Conservation (phyloP, 2,329 filamentous ascomycete species). For the Trichoderma hamatum region DNA sequence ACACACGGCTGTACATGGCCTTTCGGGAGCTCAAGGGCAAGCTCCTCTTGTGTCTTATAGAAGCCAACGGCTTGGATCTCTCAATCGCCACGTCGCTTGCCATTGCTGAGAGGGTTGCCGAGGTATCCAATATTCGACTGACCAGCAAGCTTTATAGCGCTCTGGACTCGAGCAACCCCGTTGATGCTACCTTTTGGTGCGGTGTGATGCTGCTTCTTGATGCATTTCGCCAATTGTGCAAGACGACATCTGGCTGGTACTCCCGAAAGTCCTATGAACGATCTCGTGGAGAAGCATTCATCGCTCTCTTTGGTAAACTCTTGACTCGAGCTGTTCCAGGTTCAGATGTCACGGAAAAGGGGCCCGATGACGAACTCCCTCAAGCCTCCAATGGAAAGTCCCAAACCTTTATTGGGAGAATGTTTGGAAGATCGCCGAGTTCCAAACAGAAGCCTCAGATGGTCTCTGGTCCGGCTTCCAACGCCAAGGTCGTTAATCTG, state of each 20-base stretch:
- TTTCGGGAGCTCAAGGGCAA: constrained; percentile 75
- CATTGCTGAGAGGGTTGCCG: constrained; percentile 52
- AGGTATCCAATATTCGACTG: constrained; percentile 45
- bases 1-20: constrained; percentile 70
- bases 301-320: constrained; percentile 44
- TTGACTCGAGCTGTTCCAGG: constrained; percentile 44
- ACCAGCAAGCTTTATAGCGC: constrained; percentile 43
- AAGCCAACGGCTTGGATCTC: constrained; percentile 80
- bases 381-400: not conserved
- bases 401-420: constrained; percentile 19
- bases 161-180: constrained; percentile 37
- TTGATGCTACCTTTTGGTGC: constrained; percentile 43
- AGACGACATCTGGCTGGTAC: constrained; percentile 67
- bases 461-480: constrained; percentile 58
- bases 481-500: constrained; percentile 88
- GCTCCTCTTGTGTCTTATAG: constrained; percentile 68
- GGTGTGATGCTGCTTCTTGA: constrained; percentile 43
- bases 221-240: constrained; percentile 39
- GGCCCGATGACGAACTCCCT: constrained; percentile 30
- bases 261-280: constrained; percentile 82
- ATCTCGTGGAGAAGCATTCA: constrained; percentile 69
- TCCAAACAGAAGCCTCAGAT: constrained; percentile 27
- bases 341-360: constrained; percentile 44
- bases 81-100: constrained; percentile 67
- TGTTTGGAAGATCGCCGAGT: constrained; percentile 32